phyloP scores from a whole-genome alignment of 768 basidiomycete species.

The Trametes cinnabarina region DNA sequence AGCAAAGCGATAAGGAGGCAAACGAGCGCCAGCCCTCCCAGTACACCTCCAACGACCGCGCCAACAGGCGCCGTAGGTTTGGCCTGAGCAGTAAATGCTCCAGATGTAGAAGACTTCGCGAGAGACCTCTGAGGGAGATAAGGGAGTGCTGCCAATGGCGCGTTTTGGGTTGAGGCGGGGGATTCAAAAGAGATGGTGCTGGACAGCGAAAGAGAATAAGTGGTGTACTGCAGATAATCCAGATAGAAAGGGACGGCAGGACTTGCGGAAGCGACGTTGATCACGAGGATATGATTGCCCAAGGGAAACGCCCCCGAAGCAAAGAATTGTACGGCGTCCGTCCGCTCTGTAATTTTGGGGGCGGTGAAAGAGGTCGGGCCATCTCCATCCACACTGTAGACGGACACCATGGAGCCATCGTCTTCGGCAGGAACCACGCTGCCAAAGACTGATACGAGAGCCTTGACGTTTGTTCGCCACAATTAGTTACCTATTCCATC shows the following conservation, averaged over 20 bases:
- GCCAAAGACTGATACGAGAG: not conserved
- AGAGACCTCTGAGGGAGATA: no score
- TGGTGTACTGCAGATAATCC: slow-evolving; percentile 15
- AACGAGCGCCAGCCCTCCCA: not conserved
- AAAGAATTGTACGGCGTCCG: not conserved
- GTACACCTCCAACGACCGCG: not conserved
- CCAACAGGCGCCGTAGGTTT: not conserved
- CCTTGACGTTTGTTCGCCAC: no score
- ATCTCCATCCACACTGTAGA: slow-evolving; percentile 4
- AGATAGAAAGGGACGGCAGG: slow-evolving; percentile 10
- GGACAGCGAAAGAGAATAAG: not conserved
- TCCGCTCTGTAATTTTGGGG: not conserved
- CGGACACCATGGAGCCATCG: not conserved
- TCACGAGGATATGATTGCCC: slow-evolving; percentile 1
- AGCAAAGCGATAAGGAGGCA: not conserved
- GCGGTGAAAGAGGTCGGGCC: not conserved
- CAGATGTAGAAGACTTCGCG: no score
- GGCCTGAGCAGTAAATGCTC: no score
- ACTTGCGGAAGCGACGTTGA: slow-evolving; percentile 14
- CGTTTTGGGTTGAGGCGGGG: not conserved
- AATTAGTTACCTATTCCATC: not conserved
- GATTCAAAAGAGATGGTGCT: not conserved
- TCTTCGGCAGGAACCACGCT: not conserved
- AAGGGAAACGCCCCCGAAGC: not conserved
- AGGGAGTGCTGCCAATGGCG: no score